Evolutionary conservation across 208 protist genomes (phyloP).

Genomic region (Eutreptiella sp.): DNA sequence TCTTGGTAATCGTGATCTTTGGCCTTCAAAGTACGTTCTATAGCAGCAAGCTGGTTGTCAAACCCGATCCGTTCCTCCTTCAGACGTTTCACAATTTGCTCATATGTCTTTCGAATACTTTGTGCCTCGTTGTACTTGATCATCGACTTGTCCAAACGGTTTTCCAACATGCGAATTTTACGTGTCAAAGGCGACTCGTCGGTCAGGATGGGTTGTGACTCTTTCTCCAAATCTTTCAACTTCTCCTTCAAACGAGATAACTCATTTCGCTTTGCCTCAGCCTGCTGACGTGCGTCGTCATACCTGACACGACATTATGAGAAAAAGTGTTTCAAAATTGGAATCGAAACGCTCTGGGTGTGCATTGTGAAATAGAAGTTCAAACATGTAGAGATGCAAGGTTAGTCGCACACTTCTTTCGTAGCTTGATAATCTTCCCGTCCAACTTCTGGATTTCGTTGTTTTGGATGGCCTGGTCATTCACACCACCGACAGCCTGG

Average conservation of each 20-base stretch:
- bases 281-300: slow-evolving; percentile 4
- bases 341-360: too few species aligned
- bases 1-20: slow-evolving; percentile 76
- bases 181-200: slow-evolving; percentile 51
- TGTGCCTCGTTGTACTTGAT: slow-evolving; percentile 71
- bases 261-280: slow-evolving; percentile 3
- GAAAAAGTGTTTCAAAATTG: too few species aligned
- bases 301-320: too few species aligned
- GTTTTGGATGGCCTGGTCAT: slow-evolving; percentile 4
- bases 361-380: slow-evolving; percentile 18
- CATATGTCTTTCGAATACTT: slow-evolving; percentile 70
- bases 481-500: too few species aligned
- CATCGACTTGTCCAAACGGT: slow-evolving; percentile 72
- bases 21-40: slow-evolving; percentile 59
- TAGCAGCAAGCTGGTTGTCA: slow-evolving; percentile 48
- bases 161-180: slow-evolving; percentile 78
- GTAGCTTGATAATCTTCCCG: slow-evolving; percentile 4
- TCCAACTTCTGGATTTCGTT: slow-evolving; percentile 11
- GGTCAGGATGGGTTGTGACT: slow-evolving; percentile 27
- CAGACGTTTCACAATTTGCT: slow-evolving; percentile 63
- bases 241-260: slow-evolving; percentile 13
- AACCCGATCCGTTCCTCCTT: slow-evolving; percentile 52
- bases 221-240: neutral
- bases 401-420: neutral
- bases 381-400: neutral